Evolutionary conservation across 768 basidiomycete species (phyloP).

Genomic region (Podaxis rugospora): DNA sequence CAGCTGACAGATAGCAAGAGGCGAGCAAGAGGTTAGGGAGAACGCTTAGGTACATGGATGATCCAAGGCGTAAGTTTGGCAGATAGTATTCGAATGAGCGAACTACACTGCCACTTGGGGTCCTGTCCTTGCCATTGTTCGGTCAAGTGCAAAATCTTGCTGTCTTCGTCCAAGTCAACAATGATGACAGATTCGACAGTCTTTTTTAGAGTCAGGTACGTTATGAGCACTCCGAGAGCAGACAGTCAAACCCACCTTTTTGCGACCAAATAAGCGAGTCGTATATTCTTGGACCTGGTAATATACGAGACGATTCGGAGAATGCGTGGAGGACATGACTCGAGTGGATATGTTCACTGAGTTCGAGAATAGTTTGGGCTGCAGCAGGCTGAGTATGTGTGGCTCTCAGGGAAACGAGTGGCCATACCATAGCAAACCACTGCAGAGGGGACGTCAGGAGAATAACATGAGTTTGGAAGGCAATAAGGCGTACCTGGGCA

Average conservation of each 20-base stretch:
- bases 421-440: constrained; percentile 14
- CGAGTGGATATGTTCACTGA: constrained; percentile 47
- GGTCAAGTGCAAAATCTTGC: constrained; percentile 52
- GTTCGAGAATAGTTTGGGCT: constrained; percentile 53
- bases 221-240: background rate
- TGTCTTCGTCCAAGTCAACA: constrained; percentile 62
- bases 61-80: constrained; percentile 53
- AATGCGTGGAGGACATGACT: constrained; percentile 53
- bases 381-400: background rate
- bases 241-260: constrained; percentile 36
- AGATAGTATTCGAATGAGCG: constrained; percentile 43
- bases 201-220: constrained; percentile 27
- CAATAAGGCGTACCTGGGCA: constrained; percentile 41
- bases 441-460: background rate
- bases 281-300: constrained; percentile 61
- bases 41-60: constrained; percentile 40
- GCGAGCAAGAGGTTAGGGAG: background rate
- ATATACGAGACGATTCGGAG: constrained; percentile 58
- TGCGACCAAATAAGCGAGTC: constrained; percentile 41
- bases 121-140: constrained; percentile 61
- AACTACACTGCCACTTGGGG: constrained; percentile 40
- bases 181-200: constrained; percentile 54
- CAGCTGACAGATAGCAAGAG: background rate
- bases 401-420: background rate
- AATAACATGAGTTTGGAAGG: background rate